These are phyloP conservation scores for Alternaria sp. DNA, from an alignment of 2,329 filamentous ascomycete species.

Conservation along the genomic window DNA sequence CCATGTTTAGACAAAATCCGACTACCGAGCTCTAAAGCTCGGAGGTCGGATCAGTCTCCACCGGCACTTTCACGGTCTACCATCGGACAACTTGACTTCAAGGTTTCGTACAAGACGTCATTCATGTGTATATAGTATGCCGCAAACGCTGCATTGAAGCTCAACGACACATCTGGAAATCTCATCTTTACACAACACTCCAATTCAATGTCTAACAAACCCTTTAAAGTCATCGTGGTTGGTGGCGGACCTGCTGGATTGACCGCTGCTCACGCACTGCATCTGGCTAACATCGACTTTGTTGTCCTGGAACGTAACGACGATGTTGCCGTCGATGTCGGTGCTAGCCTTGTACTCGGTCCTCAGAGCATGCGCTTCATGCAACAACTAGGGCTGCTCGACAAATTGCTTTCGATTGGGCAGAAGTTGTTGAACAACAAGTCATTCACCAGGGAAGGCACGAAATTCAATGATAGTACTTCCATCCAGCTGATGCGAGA, in stretches of 20 bases:
- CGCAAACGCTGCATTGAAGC: not conserved
- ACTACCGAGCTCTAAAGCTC: not conserved
- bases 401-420: conserved; percentile 2
- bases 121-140: not conserved
- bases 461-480: not conserved
- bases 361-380: not conserved
- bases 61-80: not conserved
- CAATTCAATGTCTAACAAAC: not conserved
- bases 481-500: not conserved
- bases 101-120: no score
- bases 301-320: conserved; percentile 3
- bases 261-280: not conserved
- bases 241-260: not conserved
- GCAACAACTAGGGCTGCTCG: conserved; percentile 5
- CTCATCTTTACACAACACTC: not conserved
- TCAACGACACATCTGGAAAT: not conserved
- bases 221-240: conserved; percentile 3
- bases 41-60: not conserved
- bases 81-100: not conserved
- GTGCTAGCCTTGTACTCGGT: conserved; percentile 3
- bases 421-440: not conserved
- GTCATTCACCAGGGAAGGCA: not conserved
- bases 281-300: conserved; percentile 1
- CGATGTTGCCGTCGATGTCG: conserved; percentile 1
- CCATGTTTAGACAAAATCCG: not conserved